Evolutionary conservation across 2,329 filamentous ascomycete species (phyloP), one percentile per base, ranked within the genome.

Genomic region (Sporothrix sp.): DNA sequence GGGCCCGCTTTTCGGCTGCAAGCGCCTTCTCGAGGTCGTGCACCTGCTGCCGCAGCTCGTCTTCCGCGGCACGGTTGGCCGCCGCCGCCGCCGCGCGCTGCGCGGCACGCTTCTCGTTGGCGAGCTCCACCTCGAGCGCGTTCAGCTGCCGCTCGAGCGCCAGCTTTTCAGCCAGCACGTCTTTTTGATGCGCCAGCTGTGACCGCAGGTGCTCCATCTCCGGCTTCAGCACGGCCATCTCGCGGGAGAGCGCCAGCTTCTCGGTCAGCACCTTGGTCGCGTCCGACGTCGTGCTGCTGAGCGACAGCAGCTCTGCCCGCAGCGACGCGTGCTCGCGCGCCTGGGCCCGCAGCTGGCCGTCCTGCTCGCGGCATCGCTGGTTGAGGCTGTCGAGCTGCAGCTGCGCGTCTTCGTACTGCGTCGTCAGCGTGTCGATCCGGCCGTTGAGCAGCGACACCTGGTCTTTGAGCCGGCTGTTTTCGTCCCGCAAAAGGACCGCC

Each of bases 51-150:
- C 60, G 58, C 3, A 66, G 58, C 14, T 56, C 60, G 2, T 59
- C 56, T 36, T 63, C 63, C 2, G 50, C 58, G 8, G 59, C 53
- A 11, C 35, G 65, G 45, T 74, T 72, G 7, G 54, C 56, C 36
- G 20, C 59, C 14, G 60, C 30, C 10, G 42, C 59, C 36, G 66
- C 63, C 3, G 75, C 75, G 47, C 82, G 78, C 57, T 82, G 78
- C 8, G 77, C 71, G 3, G 81, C 75, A n/a, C 81, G 78, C 64
- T 81, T 91, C 63, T 93, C 87, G 57, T 85, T 87, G 57, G 90
- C 87, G 2, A 95, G 73, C 59, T 95, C 85, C 38, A 87, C 81
- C 64, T 95, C 85, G 2, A 90, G 66, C 2, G 83, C 81, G 60
- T 76, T 83, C 25, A 95, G 66, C 65, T 93, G 86, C 42, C 85